Evolutionary conservation across 1,284 basidiomycete species (phyloP).

Genomic region (Ganoderma resinaceum): DNA sequence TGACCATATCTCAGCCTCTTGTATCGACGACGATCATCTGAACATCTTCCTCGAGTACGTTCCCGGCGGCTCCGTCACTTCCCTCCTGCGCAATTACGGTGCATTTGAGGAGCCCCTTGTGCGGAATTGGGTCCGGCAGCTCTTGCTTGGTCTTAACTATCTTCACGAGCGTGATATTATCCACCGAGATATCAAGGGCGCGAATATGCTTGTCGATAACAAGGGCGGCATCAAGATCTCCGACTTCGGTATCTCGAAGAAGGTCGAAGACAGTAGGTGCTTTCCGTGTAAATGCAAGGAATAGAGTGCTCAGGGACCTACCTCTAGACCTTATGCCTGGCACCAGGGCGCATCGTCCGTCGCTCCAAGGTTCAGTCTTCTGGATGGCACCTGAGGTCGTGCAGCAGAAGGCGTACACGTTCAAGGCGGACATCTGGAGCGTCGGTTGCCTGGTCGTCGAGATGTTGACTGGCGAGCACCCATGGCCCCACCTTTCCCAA

Average conservation of each 20-base stretch:
- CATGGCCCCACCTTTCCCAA: constrained; percentile 97
- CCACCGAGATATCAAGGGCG: constrained; percentile 98
- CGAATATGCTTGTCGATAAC: constrained; percentile 98
- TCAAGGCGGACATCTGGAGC: constrained; percentile 98
- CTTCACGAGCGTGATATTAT: constrained; percentile 96
- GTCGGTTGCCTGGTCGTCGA: constrained; percentile 98
- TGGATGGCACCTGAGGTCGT: constrained; percentile 99
- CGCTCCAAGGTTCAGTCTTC: constrained; percentile 96
- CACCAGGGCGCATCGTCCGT: constrained; percentile 85
- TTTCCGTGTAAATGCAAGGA: background rate
- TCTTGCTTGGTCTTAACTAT: constrained; percentile 91
- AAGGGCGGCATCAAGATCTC: constrained; percentile 99
- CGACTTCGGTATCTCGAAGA: constrained; percentile 99
- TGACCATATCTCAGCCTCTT: constrained; percentile 68
- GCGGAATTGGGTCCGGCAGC: constrained; percentile 94
- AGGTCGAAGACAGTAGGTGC: constrained; percentile 90
- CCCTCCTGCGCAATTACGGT: constrained; percentile 92
- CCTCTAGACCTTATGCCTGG: constrained; percentile 78
- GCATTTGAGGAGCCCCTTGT: constrained; percentile 97
- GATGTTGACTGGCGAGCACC: constrained; percentile 98
- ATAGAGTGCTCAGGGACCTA: background rate
- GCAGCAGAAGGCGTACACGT: constrained; percentile 93
- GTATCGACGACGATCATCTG: constrained; percentile 86
- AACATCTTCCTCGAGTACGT: constrained; percentile 99
- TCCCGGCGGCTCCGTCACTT: constrained; percentile 96